Evolutionary conservation across 2,329 filamentous ascomycete species (phyloP).

Genomic region (Tricladium varicosporioides): DNA sequence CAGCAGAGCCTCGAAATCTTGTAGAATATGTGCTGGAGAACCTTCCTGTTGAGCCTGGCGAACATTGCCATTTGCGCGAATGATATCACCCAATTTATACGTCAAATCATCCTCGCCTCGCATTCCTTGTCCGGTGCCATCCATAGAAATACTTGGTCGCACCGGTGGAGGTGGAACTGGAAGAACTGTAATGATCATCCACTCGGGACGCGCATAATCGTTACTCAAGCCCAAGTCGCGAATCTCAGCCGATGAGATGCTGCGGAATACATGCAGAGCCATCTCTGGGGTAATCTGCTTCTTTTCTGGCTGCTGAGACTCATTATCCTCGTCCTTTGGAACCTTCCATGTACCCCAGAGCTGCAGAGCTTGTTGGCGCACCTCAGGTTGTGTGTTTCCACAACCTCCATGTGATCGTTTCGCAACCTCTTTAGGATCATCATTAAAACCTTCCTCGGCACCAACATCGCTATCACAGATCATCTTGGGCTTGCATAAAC

Average conservation of each 20-base stretch:
- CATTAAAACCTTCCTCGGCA: slow-evolving; percentile 64
- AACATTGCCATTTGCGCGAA: slow-evolving; percentile 94
- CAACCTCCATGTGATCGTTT: slow-evolving; percentile 79
- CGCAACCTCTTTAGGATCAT: slow-evolving; percentile 49
- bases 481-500: slow-evolving; percentile 84
- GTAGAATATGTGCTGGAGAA: slow-evolving; percentile 84
- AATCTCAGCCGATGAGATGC: slow-evolving; percentile 79
- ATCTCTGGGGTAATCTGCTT: slow-evolving; percentile 78
- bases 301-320: slow-evolving; percentile 70
- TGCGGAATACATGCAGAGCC: slow-evolving; percentile 82
- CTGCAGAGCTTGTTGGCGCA: slow-evolving; percentile 83
- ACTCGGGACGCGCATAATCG: slow-evolving; percentile 94
- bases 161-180: slow-evolving; percentile 95
- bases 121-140: slow-evolving; percentile 87
- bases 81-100: slow-evolving; percentile 98
- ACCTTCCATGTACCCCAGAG: slow-evolving; percentile 74
- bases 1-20: slow-evolving; percentile 86
- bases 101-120: slow-evolving; percentile 98
- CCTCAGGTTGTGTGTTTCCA: slow-evolving; percentile 84
- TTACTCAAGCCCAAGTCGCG: slow-evolving; percentile 86
- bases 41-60: slow-evolving; percentile 88
- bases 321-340: slow-evolving; percentile 72
- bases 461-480: slow-evolving; percentile 78
- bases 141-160: slow-evolving; percentile 94
- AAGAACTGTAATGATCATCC: slow-evolving; percentile 95